Base-by-base conservation (phyloP, 1,284 basidiomycete genomes). In the Pholiota adiposa region DNA sequence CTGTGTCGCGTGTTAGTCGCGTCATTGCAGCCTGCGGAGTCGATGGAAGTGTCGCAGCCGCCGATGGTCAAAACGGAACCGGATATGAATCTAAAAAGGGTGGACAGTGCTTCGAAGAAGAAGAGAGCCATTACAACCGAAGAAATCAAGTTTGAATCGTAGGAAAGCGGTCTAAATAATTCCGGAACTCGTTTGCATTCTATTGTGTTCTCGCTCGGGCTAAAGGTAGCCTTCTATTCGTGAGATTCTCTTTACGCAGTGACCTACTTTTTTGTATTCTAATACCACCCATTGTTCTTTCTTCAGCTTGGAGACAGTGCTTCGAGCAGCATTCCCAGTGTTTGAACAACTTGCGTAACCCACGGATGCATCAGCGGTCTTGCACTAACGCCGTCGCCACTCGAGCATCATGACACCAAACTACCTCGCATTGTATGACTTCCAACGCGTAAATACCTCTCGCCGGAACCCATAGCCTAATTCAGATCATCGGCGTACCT, bases 1-100 rank as follows among this genome's bases (percentile, higher is more conserved):
- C 14, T 73, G 8, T 67, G 61, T 14, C 16, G 53, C 9, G 11
- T 56, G 7, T 16, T 70, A 4, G 50, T 67, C 19, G 50, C 58
- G 11, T 56, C 55, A 9, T 52, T 63, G 25, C 46, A 44, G 16
- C n/a, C 34, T 8, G 54, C 23, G 19, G 54, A 18, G 25, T 27
- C 43, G 19, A n/a, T 11, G 7, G 21, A 16, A 7, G n/a, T 16
- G 18, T 40, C 27, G 29, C 9, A 27, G 14, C 25, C 19, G 2
- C n/a, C 41, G 14, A 31, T 11, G 9, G 51, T 53, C 27, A 54
- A 54, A 31, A 44, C 29, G 29, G 52, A 54, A 19, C n/a, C 38
- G 19, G 34, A 51, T 11, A 33, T 40, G 49, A 51, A 55, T 46
- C 27, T 11, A 44, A 27, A 50, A 31, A 31, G 11, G 29, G 23